phyloP scores from a whole-genome alignment of 495 filamentous ascomycete genomes.

The Annulohypoxylon stygium region DNA sequence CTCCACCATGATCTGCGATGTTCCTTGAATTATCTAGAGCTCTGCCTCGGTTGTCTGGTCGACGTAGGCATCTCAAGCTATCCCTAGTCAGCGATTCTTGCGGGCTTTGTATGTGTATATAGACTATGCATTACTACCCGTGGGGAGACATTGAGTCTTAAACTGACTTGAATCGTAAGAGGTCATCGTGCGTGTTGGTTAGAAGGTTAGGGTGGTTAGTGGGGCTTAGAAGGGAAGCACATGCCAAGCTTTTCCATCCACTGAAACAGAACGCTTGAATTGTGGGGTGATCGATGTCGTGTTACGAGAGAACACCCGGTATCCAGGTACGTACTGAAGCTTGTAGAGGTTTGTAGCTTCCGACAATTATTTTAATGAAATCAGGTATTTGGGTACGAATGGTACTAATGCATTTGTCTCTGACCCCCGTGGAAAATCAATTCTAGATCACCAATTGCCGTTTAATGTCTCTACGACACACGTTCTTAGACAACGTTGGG shows the following conservation, averaged over 20 bases:
- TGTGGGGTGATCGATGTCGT: constrained; percentile 39
- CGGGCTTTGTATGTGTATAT: background rate
- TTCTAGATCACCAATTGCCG: constrained; percentile 20
- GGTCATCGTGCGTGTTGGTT: background rate
- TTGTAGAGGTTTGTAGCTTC: constrained; percentile 1
- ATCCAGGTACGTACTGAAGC: constrained; percentile 8
- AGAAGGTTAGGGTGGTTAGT: background rate
- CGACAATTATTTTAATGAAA: background rate
- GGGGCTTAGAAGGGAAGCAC: constrained; percentile 7
- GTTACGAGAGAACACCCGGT: constrained; percentile 19
- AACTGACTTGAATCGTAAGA: constrained; percentile 16
- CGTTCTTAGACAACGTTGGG: background rate
- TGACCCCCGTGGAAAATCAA: constrained; percentile 6
- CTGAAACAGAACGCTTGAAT: constrained; percentile 29
- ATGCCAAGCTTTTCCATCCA: constrained; percentile 21
- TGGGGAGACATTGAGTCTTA: constrained; percentile 6
- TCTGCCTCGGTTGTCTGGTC: background rate
- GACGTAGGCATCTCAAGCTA: background rate
- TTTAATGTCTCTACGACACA: background rate
- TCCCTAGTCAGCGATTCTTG: background rate
- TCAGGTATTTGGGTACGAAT: constrained; percentile 7
- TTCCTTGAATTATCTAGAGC: background rate
- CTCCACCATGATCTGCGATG: background rate
- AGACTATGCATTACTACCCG: background rate
- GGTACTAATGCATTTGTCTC: background rate